These are phyloP conservation scores for Lentinula lateritia DNA, from an alignment of 768 basidiomycete species.

Conservation along the genomic window DNA sequence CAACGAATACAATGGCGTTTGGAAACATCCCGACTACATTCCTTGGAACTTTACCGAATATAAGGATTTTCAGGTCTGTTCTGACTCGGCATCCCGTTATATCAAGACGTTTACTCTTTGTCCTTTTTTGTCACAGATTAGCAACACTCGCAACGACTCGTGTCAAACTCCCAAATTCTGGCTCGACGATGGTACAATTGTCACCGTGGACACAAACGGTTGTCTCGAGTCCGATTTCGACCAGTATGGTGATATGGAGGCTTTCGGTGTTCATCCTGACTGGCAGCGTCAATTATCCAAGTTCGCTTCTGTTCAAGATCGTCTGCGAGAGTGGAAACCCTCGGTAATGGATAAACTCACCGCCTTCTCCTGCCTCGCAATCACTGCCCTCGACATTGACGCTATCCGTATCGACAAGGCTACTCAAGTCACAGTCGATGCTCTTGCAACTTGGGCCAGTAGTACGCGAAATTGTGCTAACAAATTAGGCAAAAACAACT, in stretches of 20 bases:
- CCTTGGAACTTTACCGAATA: conserved; percentile 89
- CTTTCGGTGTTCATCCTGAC: conserved; percentile 79
- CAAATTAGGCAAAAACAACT: conserved; percentile 75
- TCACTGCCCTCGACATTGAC: conserved; percentile 86
- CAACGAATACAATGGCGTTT: conserved; percentile 65
- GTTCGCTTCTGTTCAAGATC: conserved; percentile 87
- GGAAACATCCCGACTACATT: conserved; percentile 69
- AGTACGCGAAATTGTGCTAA: conserved; percentile 72
- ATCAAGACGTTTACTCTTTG: neutral
- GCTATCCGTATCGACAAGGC: conserved; percentile 95
- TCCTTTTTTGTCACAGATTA: conserved; percentile 47
- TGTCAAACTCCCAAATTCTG: conserved; percentile 79
- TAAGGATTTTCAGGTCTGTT: conserved; percentile 67
- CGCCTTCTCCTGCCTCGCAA: conserved; percentile 78
- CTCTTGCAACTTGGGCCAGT: conserved; percentile 70
- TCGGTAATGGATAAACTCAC: conserved; percentile 74
- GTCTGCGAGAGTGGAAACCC: conserved; percentile 89
- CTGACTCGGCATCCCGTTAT: neutral
- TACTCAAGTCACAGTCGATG: conserved; percentile 84
- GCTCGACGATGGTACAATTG: conserved; percentile 54
- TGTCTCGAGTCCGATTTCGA: conserved; percentile 89
- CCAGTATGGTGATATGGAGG: conserved; percentile 95
- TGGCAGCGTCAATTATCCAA: conserved; percentile 7
- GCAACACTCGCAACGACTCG: conserved; percentile 65
- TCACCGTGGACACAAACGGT: conserved; percentile 29